phyloP scores from a whole-genome alignment of 2,329 filamentous ascomycete species.

The Hypomyces perniciosus region DNA sequence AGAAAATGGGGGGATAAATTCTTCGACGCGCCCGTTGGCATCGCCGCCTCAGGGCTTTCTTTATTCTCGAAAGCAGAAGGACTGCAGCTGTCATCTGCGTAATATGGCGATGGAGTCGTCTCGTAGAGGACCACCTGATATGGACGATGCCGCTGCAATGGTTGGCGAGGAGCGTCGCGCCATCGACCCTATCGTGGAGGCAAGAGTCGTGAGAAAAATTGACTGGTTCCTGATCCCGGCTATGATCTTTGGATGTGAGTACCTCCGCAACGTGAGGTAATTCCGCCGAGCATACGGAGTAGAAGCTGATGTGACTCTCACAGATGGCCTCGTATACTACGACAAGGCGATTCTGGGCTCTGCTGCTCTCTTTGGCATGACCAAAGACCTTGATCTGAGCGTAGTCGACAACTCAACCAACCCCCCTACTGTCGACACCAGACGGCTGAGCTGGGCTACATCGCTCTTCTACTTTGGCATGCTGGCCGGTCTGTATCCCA shows the following conservation, averaged over 20 bases:
- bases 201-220: slow-evolving; percentile 58
- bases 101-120: not conserved
- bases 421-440: slow-evolving; percentile 57
- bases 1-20: too few relatives aligned
- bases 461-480: slow-evolving; percentile 78
- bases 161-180: slow-evolving; percentile 50
- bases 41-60: not conserved
- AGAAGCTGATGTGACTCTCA: slow-evolving; percentile 28
- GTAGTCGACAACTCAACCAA: slow-evolving; percentile 37
- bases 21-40: not conserved
- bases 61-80: too few relatives aligned
- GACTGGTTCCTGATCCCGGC: slow-evolving; percentile 61
- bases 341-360: slow-evolving; percentile 65
- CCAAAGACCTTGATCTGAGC: slow-evolving; percentile 56
- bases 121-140: slow-evolving; percentile 10
- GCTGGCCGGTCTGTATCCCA: slow-evolving; percentile 67
- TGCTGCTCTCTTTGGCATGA: slow-evolving; percentile 72
- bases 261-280: not conserved
- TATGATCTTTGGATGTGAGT: slow-evolving; percentile 51
- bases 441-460: slow-evolving; percentile 68
- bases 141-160: slow-evolving; percentile 40
- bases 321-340: slow-evolving; percentile 39
- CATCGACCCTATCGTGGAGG: slow-evolving; percentile 49
- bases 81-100: not conserved
- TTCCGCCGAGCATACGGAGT: not conserved